These are phyloP conservation scores for Vanderwaltozyma yarrowii DNA, from an alignment of 805 yeast species.

Conservation along the genomic window DNA sequence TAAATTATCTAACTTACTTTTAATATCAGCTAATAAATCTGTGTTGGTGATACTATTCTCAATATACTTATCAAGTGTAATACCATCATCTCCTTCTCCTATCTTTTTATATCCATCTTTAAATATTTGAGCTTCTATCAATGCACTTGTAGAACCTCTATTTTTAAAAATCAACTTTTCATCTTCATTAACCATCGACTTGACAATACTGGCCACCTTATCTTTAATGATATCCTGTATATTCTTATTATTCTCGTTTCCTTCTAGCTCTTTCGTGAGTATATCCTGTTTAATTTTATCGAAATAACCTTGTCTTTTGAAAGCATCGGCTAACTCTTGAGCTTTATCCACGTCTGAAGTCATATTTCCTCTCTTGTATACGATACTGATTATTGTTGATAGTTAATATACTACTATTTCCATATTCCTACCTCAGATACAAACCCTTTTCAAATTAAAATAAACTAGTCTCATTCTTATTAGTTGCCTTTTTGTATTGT, in stretches of 20 bases:
- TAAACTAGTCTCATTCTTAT: too few relatives aligned
- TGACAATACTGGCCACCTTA: constrained; percentile 17
- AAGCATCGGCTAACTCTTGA: constrained; percentile 19
- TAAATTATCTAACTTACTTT: background rate
- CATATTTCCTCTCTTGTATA: constrained; percentile 1
- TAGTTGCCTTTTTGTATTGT: too few relatives aligned
- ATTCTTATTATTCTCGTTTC: background rate
- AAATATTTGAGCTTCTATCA: constrained; percentile 25
- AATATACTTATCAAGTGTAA: constrained; percentile 15
- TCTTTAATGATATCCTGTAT: constrained; percentile 13
- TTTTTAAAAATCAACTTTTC: constrained; percentile 25
- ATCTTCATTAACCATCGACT: constrained; percentile 21
- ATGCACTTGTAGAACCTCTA: constrained; percentile 27
- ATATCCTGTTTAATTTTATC: constrained; percentile 24
- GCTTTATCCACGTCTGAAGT: constrained; percentile 14
- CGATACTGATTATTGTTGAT: too few relatives aligned
- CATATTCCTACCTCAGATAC: too few relatives aligned
- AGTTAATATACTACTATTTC: too few relatives aligned
- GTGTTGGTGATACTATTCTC: constrained; percentile 5
- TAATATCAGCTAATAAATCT: background rate
- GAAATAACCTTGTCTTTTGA: constrained; percentile 26
- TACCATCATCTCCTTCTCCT: constrained; percentile 9
- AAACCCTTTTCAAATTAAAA: too few relatives aligned
- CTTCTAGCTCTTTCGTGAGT: constrained; percentile 7
- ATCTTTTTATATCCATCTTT: constrained; percentile 20